phyloP scores from a whole-genome alignment of 371 early-diverging fungal genomes.

The Coemansia sp. region DNA sequence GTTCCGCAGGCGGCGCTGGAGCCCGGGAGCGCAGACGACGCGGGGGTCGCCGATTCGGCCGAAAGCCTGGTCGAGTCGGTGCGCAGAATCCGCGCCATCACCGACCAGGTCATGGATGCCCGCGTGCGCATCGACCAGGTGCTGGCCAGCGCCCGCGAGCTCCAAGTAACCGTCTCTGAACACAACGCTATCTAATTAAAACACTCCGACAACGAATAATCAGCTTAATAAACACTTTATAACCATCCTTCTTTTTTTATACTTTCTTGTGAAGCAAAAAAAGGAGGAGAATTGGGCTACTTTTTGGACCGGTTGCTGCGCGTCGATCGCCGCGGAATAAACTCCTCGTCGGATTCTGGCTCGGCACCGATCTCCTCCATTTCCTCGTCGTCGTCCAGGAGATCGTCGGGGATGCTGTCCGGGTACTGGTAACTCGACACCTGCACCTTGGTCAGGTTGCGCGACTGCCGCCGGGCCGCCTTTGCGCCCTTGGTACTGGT shows the following conservation, averaged over 20 bases:
- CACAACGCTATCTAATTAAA: too few species aligned
- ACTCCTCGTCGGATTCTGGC: slow-evolving; percentile 16
- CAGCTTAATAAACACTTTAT: too few species aligned
- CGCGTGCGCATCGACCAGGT: slow-evolving; percentile 25
- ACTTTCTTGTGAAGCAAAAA: too few species aligned
- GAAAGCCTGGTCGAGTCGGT: slow-evolving; percentile 15
- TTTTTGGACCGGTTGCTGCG: neutral
- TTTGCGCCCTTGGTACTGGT: neutral
- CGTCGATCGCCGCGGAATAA: slow-evolving; percentile 23
- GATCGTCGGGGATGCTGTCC: slow-evolving; percentile 1
- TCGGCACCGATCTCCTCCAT: neutral
- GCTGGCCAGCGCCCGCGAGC: slow-evolving; percentile 7
- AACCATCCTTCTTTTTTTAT: too few species aligned
- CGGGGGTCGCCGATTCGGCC: neutral
- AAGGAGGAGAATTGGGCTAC: neutral
- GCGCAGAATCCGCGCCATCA: slow-evolving; percentile 17
- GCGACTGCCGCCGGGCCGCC: slow-evolving; percentile 6
- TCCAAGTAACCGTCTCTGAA: slow-evolving; percentile 3
- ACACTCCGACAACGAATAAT: too few species aligned
- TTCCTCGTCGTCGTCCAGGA: neutral
- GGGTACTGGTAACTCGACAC: slow-evolving; percentile 37
- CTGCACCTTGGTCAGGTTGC: slow-evolving; percentile 9
- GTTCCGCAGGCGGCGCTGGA: neutral
- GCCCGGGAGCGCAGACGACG: neutral
- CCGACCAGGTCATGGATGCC: slow-evolving; percentile 26